phyloP scores from a whole-genome alignment of 345 rosid species.

The Acer saccharum region DNA sequence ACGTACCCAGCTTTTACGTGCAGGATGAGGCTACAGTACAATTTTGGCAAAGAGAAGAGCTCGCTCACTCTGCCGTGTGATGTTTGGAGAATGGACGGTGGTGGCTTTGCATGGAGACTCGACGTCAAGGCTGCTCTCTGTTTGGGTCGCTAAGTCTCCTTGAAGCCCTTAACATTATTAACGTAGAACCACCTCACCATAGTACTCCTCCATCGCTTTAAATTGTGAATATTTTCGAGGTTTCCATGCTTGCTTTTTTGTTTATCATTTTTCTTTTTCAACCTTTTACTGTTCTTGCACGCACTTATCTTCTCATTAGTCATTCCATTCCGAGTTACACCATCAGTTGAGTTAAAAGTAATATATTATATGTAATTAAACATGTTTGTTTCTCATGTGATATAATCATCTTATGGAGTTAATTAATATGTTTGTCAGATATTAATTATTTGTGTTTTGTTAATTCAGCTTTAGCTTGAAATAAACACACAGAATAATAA shows the following conservation, averaged over 20 bases:
- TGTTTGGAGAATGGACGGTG: slow-evolving; percentile 75
- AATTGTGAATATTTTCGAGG: slow-evolving; percentile 4
- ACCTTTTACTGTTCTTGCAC: not conserved
- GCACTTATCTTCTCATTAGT: not conserved
- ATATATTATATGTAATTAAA: slow-evolving; percentile 1
- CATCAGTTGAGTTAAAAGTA: not conserved
- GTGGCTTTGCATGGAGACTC: slow-evolving; percentile 88
- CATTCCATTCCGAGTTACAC: not conserved
- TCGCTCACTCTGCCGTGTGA: slow-evolving; percentile 80
- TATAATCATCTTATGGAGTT: too few species aligned
- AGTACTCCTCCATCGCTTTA: not conserved
- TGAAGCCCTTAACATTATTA: slow-evolving; percentile 12
- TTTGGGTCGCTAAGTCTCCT: slow-evolving; percentile 39
- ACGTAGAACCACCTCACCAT: not conserved
- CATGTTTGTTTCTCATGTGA: not conserved
- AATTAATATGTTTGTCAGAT: not conserved
- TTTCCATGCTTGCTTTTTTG: not conserved
- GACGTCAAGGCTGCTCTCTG: slow-evolving; percentile 78
- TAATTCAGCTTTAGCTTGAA: too few species aligned
- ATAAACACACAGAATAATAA: too few species aligned
- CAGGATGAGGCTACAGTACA: slow-evolving; percentile 68
- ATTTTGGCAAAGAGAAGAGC: slow-evolving; percentile 48
- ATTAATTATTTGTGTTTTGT: too few species aligned
- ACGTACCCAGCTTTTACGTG: slow-evolving; percentile 63
- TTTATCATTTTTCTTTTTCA: not conserved